A percentile compares a stretch with the other conserved stretches of the same genome.
These are phyloP conservation scores for Kuraishia molischiana DNA, from an alignment of 805 yeast species.

Conservation along the genomic window DNA sequence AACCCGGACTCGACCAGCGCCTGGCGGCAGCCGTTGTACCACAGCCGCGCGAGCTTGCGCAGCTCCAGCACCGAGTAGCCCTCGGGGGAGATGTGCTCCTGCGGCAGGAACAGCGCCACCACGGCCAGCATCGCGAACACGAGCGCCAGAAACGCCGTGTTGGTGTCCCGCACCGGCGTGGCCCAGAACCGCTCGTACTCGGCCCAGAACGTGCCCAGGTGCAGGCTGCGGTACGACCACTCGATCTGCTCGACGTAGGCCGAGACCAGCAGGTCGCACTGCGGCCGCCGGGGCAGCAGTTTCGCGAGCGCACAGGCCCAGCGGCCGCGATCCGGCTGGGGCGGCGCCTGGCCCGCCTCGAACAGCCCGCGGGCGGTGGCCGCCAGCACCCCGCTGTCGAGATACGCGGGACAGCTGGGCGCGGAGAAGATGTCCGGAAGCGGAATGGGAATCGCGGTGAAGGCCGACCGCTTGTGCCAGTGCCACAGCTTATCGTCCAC, in stretches of 20 bases:
- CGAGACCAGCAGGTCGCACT: slow-evolving; percentile 6
- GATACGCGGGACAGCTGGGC: background rate
- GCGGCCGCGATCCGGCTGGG: too few species aligned
- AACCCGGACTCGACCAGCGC: slow-evolving; percentile 4
- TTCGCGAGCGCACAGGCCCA: slow-evolving; percentile 4
- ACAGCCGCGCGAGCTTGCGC: slow-evolving; percentile 2
- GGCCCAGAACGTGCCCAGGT: slow-evolving; percentile 4
- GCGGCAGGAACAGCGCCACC: slow-evolving; percentile 2
- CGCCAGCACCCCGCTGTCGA: background rate
- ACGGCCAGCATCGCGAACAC: slow-evolving; percentile 6
- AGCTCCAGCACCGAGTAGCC: background rate
- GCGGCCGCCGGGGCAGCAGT: slow-evolving; percentile 5
- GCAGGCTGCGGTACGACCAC: slow-evolving; percentile 6
- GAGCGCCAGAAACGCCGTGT: slow-evolving; percentile 3
- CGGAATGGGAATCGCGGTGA: background rate
- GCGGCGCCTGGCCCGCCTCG: too few species aligned
- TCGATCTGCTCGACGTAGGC: slow-evolving; percentile 5
- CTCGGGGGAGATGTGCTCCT: slow-evolving; percentile 1
- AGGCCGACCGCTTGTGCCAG: background rate
- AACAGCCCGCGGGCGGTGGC: background rate
- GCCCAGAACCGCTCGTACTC: slow-evolving; percentile 6
- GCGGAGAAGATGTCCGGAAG: background rate
- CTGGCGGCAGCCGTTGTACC: slow-evolving; percentile 7
- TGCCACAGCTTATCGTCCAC: background rate
- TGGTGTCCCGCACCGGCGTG: slow-evolving; percentile 1